Evolutionary conservation across 2,329 filamentous ascomycete genomes (phyloP).

Genomic region (Sordariomycetes sp.): DNA sequence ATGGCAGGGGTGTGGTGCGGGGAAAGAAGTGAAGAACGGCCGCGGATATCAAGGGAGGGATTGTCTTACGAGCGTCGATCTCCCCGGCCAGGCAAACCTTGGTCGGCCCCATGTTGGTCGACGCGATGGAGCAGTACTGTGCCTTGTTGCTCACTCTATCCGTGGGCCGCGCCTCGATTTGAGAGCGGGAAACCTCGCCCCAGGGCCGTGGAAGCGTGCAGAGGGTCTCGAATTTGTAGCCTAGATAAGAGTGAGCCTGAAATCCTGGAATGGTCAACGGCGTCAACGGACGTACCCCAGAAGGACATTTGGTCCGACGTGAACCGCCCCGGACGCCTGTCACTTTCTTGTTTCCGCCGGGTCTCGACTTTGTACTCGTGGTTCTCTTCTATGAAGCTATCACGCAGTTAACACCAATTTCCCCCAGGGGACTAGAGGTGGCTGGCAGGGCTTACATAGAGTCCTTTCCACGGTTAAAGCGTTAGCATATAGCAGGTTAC

Average conservation of each 20-base stretch:
- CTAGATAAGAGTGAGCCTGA: slow-evolving; percentile 28
- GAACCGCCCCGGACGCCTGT: slow-evolving; percentile 26
- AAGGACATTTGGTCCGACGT: slow-evolving; percentile 79
- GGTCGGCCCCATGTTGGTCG: slow-evolving; percentile 71
- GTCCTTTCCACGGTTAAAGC: slow-evolving; percentile 21
- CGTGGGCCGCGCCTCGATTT: slow-evolving; percentile 66
- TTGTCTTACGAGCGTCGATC: slow-evolving; percentile 67
- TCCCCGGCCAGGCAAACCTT: slow-evolving; percentile 79
- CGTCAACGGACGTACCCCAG: slow-evolving; percentile 54
- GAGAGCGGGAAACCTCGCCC: slow-evolving; percentile 59
- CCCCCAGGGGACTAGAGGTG: neutral
- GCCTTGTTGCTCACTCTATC: slow-evolving; percentile 76
- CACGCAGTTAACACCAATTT: neutral
- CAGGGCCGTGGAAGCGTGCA: slow-evolving; percentile 67
- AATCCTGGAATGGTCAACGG: neutral
- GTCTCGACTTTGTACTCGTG: slow-evolving; percentile 59
- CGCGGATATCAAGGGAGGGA: slow-evolving; percentile 2
- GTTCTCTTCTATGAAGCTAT: slow-evolving; percentile 87
- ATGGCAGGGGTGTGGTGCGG: neutral
- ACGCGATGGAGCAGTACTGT: slow-evolving; percentile 92
- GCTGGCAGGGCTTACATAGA: slow-evolving; percentile 35
- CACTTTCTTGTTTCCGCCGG: slow-evolving; percentile 40
- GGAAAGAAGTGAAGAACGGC: neutral
- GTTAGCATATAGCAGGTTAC: neutral
- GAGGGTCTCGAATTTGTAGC: slow-evolving; percentile 94